phyloP scores from a whole-genome alignment of 345 rosid species.

The Citrus maxima region DNA sequence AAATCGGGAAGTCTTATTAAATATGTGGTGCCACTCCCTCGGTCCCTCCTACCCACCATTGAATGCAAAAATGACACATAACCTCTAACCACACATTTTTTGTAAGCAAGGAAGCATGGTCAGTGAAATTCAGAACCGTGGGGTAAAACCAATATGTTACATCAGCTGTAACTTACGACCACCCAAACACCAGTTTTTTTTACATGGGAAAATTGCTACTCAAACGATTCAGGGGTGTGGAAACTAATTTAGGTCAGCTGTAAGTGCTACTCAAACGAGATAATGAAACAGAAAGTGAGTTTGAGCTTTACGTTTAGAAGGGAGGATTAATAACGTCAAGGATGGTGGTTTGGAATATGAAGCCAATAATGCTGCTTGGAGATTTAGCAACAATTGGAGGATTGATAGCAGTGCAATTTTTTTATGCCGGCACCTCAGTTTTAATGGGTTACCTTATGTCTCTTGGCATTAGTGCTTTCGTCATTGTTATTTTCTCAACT shows the following conservation, averaged over 20 bases:
- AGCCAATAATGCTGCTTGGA: conserved; percentile 45
- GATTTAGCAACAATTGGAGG: conserved; percentile 59
- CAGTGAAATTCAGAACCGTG: neutral
- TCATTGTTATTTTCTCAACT: conserved; percentile 66
- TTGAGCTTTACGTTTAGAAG: no score
- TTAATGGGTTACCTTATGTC: conserved; percentile 77
- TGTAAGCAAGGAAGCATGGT: neutral
- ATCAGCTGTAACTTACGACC: no score
- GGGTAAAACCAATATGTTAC: no score
- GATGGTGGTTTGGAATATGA: conserved; percentile 20
- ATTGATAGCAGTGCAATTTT: conserved; percentile 57
- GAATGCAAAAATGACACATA: neutral
- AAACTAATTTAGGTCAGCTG: no score
- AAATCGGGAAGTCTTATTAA: no score
- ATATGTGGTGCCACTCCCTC: no score
- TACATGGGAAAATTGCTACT: no score
- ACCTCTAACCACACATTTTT: neutral
- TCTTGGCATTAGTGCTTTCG: conserved; percentile 57
- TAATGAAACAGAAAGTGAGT: no score
- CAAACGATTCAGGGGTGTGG: no score
- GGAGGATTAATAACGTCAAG: conserved; percentile 2
- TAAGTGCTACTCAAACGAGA: no score
- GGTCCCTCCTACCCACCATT: no score
- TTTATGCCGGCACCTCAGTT: conserved; percentile 59
- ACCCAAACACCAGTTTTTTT: no score